phyloP scores from a whole-genome alignment of 108 stramenopile species.

The Parietichytrium sp. region DNA sequence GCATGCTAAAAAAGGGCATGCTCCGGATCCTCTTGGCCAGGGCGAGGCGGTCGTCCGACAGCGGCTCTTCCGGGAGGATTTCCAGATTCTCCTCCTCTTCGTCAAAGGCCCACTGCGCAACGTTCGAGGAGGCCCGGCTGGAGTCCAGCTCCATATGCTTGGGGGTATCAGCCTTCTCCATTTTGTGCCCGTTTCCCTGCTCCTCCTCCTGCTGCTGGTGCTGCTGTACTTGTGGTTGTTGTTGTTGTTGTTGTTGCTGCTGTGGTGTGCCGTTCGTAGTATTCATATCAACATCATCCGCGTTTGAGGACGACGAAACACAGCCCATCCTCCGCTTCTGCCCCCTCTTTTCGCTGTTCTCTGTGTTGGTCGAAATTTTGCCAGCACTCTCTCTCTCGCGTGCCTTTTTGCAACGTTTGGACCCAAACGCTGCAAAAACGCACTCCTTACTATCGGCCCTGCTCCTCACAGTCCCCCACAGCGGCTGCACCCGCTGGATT shows the following conservation, averaged over 20 bases:
- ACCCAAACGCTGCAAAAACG: too few species aligned
- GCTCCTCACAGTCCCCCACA: too few species aligned
- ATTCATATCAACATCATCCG: not conserved
- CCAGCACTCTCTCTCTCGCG: too few species aligned
- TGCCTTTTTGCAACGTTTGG: too few species aligned
- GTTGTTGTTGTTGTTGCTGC: not conserved
- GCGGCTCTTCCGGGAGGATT: not conserved
- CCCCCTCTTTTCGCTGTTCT: not conserved
- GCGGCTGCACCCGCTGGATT: too few species aligned
- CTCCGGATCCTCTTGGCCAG: not conserved
- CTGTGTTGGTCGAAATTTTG: not conserved
- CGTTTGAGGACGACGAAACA: not conserved
- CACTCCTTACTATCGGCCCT: too few species aligned
- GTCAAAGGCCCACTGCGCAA: too few species aligned
- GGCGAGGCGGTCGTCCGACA: not conserved
- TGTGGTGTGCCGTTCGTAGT: not conserved
- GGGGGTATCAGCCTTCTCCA: not conserved
- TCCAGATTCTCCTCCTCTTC: too few species aligned
- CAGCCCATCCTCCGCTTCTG: slow-evolving; percentile 6
- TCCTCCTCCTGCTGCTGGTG: not conserved
- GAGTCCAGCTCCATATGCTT: not conserved
- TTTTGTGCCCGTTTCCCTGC: not conserved
- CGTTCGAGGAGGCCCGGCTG: not conserved
- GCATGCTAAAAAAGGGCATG: not conserved
- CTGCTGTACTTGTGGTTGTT: not conserved